Evolutionary conservation across 345 rosid genomes (phyloP).

Genomic region (Lagerstroemia speciosa): DNA sequence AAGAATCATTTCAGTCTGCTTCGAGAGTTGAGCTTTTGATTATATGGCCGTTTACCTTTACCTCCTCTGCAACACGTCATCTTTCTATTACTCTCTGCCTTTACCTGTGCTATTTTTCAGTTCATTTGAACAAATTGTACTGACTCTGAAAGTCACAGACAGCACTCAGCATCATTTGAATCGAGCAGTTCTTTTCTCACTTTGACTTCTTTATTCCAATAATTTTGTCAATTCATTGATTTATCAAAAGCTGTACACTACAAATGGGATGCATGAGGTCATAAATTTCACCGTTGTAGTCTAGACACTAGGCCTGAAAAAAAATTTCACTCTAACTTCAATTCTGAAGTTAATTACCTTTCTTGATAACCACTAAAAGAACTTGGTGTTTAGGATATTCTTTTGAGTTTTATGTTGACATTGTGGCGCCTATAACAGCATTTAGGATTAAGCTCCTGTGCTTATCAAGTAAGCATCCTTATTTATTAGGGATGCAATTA

Average conservation of each 20-base stretch:
- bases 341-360: neutral
- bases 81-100: neutral
- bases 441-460: neutral
- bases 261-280: no score
- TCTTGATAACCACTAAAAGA: neutral
- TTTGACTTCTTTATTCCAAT: no score
- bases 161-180: no score
- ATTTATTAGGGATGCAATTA: neutral
- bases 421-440: neutral
- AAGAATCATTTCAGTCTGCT: slow-evolving; percentile 21
- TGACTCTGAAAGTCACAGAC: neutral
- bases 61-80: slow-evolving; percentile 22
- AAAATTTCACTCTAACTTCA: neutral
- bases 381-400: neutral
- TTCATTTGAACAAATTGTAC: neutral
- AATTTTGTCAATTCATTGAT: no score
- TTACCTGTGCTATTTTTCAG: neutral
- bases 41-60: slow-evolving; percentile 6
- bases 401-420: neutral
- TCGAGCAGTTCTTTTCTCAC: no score
- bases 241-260: no score
- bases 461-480: neutral
- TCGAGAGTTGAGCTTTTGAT: slow-evolving; percentile 18
- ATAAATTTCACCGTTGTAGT: no score
- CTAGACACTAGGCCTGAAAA: no score